Evolutionary conservation across 148 eudicot species (phyloP).

Genomic region (Arbutus unedo): DNA sequence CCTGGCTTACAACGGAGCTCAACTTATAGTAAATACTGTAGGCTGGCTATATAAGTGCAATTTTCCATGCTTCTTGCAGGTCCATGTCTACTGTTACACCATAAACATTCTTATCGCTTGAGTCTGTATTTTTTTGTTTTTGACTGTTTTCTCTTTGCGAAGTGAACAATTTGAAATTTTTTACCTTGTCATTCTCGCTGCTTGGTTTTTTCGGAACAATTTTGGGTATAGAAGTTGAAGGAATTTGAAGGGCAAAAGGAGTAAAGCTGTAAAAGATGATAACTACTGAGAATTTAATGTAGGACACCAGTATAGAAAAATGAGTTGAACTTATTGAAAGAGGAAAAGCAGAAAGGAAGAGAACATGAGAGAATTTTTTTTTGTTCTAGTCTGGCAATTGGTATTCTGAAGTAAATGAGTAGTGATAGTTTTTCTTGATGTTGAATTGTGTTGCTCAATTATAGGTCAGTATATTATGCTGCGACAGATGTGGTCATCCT

Average conservation of each 20-base stretch:
- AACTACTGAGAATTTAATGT: neutral
- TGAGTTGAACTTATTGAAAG: neutral
- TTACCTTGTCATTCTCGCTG: neutral
- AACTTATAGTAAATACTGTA: neutral
- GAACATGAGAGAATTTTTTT: neutral
- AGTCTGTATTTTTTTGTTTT: too few relatives aligned
- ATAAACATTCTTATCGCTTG: neutral
- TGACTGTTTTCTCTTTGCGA: neutral
- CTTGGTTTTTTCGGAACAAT: neutral
- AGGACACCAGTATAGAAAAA: neutral
- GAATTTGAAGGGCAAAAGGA: neutral
- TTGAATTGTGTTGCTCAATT: slow-evolving; percentile 36
- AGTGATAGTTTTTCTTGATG: slow-evolving; percentile 11
- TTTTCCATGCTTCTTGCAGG: neutral
- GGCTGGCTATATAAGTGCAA: neutral
- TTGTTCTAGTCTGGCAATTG: neutral
- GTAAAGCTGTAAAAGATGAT: neutral
- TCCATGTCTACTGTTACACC: slow-evolving; percentile 1
- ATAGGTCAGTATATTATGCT: slow-evolving; percentile 97
- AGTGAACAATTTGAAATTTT: neutral
- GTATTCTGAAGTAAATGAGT: neutral
- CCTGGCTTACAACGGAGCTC: neutral
- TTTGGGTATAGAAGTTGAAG: neutral
- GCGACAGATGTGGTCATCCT: slow-evolving; percentile 95
- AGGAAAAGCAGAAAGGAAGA: neutral